Base-by-base conservation (phyloP, 2,329 filamentous ascomycete species). In the Nectriaceae sp. region DNA sequence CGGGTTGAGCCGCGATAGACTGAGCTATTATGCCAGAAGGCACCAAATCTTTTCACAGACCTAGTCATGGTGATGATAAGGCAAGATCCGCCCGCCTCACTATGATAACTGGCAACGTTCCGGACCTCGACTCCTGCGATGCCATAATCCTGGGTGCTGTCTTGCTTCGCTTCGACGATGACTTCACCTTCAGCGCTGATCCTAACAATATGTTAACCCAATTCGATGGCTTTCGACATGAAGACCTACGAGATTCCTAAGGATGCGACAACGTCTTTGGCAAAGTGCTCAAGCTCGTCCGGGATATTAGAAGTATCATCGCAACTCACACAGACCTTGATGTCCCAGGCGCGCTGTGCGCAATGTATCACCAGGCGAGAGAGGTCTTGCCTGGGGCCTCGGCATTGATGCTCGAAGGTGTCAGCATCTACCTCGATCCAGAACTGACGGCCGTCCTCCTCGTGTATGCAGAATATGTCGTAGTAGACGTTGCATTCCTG, bases 291-390 rank as follows among this genome's bases (percentile, higher is more conserved):
- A 20, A 65, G 55, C 4, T 24, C 46, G 5, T 47, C 21, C 4
- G 60, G 55, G 11, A 44, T 38, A 4, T 55, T 46, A 20, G 53
- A 46, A 15, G 50, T 40, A 13, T 36, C 40, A 1, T 49, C 48
- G 5, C 52, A 57, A 4, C 46, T 55, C 10, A 56, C 46, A n/a
- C 47, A 50, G 13, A 67, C 42, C 15, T 65, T 60, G 21, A 70
- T 47, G 40, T 69, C 67, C 67, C 67, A 70, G 1, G 66, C 60
- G 10, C 60, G 55, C 4, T 48, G 50, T 5, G 61, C 47, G 24
- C 67, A 70, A 21, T 70, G 67, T 3, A 70, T 39, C 26, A 58
- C 60, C 3, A 64, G 40, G n/a, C 46, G 29, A 2, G 54, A 56
- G 2, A 65, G 13, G 13, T 65, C 60, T 11, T 56, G 40, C 5